Base-by-base conservation (phyloP, 169 alveolate genomes). In the Cystoisospora suis region DNA sequence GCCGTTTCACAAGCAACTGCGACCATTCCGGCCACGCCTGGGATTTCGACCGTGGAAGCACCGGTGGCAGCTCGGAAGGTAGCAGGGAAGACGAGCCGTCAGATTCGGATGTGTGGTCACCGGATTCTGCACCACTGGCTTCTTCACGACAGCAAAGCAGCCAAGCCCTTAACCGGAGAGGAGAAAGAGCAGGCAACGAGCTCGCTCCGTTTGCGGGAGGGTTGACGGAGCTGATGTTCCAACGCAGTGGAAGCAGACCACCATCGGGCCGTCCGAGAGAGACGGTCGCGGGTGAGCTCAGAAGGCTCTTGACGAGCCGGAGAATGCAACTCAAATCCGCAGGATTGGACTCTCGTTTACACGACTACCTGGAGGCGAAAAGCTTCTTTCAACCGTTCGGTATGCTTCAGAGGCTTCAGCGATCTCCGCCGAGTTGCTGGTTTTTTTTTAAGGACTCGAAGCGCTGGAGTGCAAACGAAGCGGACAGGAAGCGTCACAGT, bases 21-120 rank as follows among this genome's bases (percentile, higher is more conserved):
- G 69, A 83, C 4, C 42, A 83, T 65, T 65, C 61, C 46, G 34
- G 58, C 40, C 80, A 59, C 32, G 69, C 81, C 5, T 29, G 72
- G 90, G 90, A 59, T 32, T 83, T 58, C 45, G 90, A 83, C 81
- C n/a, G 53, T 3, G 90, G 81, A 36, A 83, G 90, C 90, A 83
- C 75, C 77, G 58, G 79, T 44, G 58, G 90, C 42, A 83, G 90
- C 58, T 2, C 29, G 58, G 56, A 40, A 0, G 1, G 56, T 29
- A 38, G 83, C 53, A 36, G 23, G 38, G 56, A 32, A 29, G 83
- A 40, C 32, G 83, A 32, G 17, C n/a, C n/a, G n/a, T n/a, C n/a
- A n/a, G n/a, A n/a, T n/a, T n/a, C n/a, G n/a, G n/a, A n/a, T n/a
- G n/a, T n/a, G n/a, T n/a, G n/a, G n/a, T n/a, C n/a, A n/a, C n/a